A percentile compares a stretch with the other conserved stretches of the same genome.
These are phyloP conservation scores for Aspergillus steynii DNA, from an alignment of 495 filamentous ascomycete genomes.

Conservation along the genomic window DNA sequence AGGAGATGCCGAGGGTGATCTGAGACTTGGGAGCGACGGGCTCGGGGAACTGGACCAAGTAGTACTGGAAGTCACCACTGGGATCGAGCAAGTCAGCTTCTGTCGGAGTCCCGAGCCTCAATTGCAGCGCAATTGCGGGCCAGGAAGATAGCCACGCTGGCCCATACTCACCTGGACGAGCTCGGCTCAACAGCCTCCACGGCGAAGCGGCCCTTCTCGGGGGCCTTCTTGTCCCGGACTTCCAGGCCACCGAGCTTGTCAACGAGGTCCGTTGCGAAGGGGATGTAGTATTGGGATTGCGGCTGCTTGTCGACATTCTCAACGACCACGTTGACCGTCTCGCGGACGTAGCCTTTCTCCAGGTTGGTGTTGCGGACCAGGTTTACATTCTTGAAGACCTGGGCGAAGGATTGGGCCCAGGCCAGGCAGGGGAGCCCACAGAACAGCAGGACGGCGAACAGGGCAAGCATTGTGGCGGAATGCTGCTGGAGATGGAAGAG, in stretches of 20 bases:
- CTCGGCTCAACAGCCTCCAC: constrained; percentile 57
- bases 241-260: constrained; percentile 80
- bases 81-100: not conserved
- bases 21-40: constrained; percentile 74
- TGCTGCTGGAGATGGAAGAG: not conserved
- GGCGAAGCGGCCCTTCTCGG: constrained; percentile 62
- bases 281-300: constrained; percentile 86
- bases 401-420: constrained; percentile 52
- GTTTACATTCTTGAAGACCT: constrained; percentile 89
- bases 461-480: not conserved
- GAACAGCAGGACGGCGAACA: constrained; percentile 37
- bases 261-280: constrained; percentile 74
- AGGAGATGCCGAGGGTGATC: constrained; percentile 83
- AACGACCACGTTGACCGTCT: constrained; percentile 88
- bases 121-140: constrained; percentile 15
- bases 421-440: constrained; percentile 27
- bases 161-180: constrained; percentile 29
- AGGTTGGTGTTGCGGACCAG: constrained; percentile 86
- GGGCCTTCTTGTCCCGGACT: constrained; percentile 84
- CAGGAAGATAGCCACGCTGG: constrained; percentile 24
- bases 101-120: constrained; percentile 11
- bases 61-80: constrained; percentile 75
- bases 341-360: constrained; percentile 86
- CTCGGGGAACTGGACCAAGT: constrained; percentile 71
- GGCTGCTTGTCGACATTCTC: constrained; percentile 79